Conservation (phyloP, 2,329 filamentous ascomycete genomes). For the Ascochyta lentis region DNA sequence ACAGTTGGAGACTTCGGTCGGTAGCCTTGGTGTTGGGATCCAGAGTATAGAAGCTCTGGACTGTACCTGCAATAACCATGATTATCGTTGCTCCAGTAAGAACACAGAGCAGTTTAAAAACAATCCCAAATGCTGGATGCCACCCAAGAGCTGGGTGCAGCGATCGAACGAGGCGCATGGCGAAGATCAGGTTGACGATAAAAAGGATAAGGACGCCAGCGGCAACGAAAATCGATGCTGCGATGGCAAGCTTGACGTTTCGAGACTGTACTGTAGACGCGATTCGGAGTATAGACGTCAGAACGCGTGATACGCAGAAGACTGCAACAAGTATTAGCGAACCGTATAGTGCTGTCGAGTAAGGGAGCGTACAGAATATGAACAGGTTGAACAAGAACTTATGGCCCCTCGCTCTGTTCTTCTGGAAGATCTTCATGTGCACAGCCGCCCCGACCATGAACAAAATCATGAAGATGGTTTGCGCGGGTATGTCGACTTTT, state of each 20-base stretch:
- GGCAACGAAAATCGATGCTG: conserved; percentile 72
- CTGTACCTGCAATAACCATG: conserved; percentile 69
- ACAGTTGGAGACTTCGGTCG: conserved; percentile 69
- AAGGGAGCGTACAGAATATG: conserved; percentile 45
- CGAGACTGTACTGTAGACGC: conserved; percentile 38
- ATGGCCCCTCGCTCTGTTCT: conserved; percentile 48
- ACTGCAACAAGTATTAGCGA: conserved; percentile 22
- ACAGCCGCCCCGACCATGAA: conserved; percentile 49
- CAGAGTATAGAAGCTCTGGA: conserved; percentile 73
- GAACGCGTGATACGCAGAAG: conserved; percentile 54
- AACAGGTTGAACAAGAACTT: conserved; percentile 52
- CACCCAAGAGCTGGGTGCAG: conserved; percentile 75
- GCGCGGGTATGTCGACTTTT: conserved; percentile 50
- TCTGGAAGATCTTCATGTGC: conserved; percentile 53
- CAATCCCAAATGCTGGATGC: conserved; percentile 59
- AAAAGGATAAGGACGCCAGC: conserved; percentile 79
- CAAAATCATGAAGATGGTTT: conserved; percentile 51
- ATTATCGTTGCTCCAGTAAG: conserved; percentile 66
- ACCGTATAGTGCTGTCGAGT: neutral
- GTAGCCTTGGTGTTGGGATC: conserved; percentile 56
- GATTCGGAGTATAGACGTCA: conserved; percentile 50
- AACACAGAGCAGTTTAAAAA: conserved; percentile 66
- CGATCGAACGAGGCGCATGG: conserved; percentile 76
- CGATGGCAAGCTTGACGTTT: conserved; percentile 59
- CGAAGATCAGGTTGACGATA: conserved; percentile 77